phyloP scores from a whole-genome alignment of 495 filamentous ascomycete species.

The Extremus antarcticus region DNA sequence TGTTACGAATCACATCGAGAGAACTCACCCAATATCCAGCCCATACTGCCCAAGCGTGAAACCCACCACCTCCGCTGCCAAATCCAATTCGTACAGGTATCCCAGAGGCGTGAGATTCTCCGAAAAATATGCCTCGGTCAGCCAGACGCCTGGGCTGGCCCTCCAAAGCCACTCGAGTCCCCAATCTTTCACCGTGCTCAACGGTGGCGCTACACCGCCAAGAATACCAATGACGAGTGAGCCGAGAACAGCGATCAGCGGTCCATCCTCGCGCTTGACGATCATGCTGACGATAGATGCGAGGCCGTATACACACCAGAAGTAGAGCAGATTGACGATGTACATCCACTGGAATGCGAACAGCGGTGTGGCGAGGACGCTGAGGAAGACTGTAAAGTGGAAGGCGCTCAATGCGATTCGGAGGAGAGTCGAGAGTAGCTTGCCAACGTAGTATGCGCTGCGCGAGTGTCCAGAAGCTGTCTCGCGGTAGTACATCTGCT shows the following conservation, averaged over 20 bases:
- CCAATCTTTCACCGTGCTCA: conserved; percentile 40
- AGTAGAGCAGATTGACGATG: conserved; percentile 41
- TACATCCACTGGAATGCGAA: conserved; percentile 31
- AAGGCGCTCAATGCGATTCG: conserved; percentile 41
- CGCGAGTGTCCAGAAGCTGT: conserved; percentile 43
- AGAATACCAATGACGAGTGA: conserved; percentile 21
- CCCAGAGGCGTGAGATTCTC: conserved; percentile 36
- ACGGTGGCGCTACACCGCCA: conserved; percentile 38
- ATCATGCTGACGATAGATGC: conserved; percentile 36
- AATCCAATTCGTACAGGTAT: conserved; percentile 37
- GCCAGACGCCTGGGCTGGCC: conserved; percentile 42
- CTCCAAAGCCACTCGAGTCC: conserved; percentile 47
- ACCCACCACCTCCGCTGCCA: conserved; percentile 29
- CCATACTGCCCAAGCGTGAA: conserved; percentile 32
- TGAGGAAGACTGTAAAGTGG: conserved; percentile 44
- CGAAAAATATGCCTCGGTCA: conserved; percentile 45
- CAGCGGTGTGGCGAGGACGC: conserved; percentile 39
- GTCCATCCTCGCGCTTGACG: conserved; percentile 21
- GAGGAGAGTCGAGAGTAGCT: conserved; percentile 38
- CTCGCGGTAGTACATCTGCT: conserved; percentile 42
- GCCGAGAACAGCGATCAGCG: conserved; percentile 21
- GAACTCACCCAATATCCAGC: conserved; percentile 30
- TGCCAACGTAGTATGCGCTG: conserved; percentile 47
- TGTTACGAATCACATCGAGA: background rate
- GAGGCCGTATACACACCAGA: conserved; percentile 49